phyloP scores from a whole-genome alignment of 1,284 basidiomycete species.

The Mycena sp. region DNA sequence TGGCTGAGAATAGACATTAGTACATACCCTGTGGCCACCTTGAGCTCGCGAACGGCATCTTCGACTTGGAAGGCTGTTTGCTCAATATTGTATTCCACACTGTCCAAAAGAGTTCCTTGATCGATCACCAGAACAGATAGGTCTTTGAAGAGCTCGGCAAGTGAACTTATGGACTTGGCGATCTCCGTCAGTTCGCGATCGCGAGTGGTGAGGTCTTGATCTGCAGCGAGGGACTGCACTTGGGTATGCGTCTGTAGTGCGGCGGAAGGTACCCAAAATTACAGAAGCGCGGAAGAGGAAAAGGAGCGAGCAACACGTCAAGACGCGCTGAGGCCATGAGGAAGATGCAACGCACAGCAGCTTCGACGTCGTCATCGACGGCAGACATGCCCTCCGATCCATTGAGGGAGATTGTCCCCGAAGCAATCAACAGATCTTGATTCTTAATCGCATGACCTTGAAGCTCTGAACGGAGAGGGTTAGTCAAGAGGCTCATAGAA shows the following conservation, averaged over 20 bases:
- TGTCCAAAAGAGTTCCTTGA: slow-evolving; percentile 96
- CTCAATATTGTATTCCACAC: slow-evolving; percentile 98
- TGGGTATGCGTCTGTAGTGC: slow-evolving; percentile 45
- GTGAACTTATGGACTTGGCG: slow-evolving; percentile 88
- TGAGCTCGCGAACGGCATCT: slow-evolving; percentile 88
- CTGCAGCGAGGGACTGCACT: slow-evolving; percentile 50
- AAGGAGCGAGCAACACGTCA: slow-evolving; percentile 15
- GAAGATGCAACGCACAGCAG: slow-evolving; percentile 55
- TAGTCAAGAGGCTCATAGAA: slow-evolving; percentile 25
- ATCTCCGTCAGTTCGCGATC: slow-evolving; percentile 90
- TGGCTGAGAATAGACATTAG: not conserved
- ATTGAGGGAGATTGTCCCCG: slow-evolving; percentile 83
- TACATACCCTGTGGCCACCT: slow-evolving; percentile 80
- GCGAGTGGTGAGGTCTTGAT: slow-evolving; percentile 68
- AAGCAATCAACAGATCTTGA: slow-evolving; percentile 88
- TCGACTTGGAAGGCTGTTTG: slow-evolving; percentile 85
- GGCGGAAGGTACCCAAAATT: slow-evolving; percentile 6
- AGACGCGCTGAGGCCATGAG: slow-evolving; percentile 1
- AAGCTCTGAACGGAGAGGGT: slow-evolving; percentile 64
- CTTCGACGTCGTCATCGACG: slow-evolving; percentile 87
- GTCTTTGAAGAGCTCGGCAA: slow-evolving; percentile 98
- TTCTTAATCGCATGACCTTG: slow-evolving; percentile 96
- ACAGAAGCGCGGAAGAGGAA: slow-evolving; percentile 13
- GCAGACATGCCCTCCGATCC: slow-evolving; percentile 84
- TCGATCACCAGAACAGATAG: slow-evolving; percentile 94